phyloP scores from a whole-genome alignment of 257 asterid genomes.

The Jasminum sambac region DNA sequence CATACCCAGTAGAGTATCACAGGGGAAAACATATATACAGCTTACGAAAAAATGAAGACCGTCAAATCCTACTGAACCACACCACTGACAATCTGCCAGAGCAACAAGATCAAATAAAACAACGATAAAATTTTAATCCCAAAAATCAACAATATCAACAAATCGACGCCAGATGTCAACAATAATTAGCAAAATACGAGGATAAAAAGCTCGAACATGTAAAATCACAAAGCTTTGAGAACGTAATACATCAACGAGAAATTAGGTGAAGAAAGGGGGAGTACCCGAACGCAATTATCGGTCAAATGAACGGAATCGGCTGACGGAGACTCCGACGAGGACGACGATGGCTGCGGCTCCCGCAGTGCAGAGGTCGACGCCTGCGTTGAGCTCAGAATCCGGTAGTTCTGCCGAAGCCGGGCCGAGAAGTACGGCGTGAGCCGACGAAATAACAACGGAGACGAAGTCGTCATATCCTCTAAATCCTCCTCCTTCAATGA shows the following conservation, averaged over 20 bases:
- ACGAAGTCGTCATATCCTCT: conserved; percentile 40
- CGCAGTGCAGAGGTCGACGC: conserved; percentile 43
- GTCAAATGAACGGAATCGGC: conserved; percentile 52
- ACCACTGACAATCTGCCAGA: neutral
- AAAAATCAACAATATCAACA: neutral
- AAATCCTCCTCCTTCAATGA: neutral
- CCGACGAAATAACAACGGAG: conserved; percentile 53
- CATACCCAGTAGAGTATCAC: neutral
- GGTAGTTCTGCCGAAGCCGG: conserved; percentile 64
- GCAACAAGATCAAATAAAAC: neutral
- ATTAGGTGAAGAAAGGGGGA: neutral
- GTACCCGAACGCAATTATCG: conserved; percentile 77
- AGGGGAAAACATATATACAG: no score
- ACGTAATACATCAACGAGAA: neutral
- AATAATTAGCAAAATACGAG: neutral
- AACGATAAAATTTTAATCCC: neutral
- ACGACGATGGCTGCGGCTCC: conserved; percentile 37
- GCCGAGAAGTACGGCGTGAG: conserved; percentile 52
- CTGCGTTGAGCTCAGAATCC: conserved; percentile 48
- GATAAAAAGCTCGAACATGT: neutral
- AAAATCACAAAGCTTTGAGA: neutral
- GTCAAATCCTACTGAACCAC: neutral
- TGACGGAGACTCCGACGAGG: conserved; percentile 46
- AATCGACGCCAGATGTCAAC: neutral
- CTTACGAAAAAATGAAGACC: neutral